Evolutionary conservation across 2,329 filamentous ascomycete species (phyloP).

Genomic region (Fusarium agapanthi): DNA sequence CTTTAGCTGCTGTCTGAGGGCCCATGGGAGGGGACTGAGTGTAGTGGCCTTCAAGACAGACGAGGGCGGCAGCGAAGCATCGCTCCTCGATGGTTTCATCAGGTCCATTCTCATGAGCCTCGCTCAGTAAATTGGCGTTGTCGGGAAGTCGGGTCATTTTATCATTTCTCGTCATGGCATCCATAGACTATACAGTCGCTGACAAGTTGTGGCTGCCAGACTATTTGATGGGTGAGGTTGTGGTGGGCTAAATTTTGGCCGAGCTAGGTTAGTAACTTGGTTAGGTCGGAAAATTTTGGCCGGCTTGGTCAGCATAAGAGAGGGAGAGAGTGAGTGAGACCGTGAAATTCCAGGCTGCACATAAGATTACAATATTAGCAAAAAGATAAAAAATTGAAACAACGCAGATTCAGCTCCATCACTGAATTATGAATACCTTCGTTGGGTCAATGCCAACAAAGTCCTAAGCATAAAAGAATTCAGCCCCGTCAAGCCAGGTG

Average conservation of each 20-base stretch:
- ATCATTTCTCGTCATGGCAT: constrained; percentile 28
- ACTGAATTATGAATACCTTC: neutral
- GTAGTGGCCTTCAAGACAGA: constrained; percentile 70
- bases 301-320: constrained; percentile 40
- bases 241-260: constrained; percentile 35
- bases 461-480: neutral
- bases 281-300: constrained; percentile 39
- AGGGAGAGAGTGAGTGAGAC: neutral
- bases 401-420: neutral
- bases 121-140: constrained; percentile 23
- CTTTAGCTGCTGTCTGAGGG: constrained; percentile 61
- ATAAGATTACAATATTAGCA: neutral
- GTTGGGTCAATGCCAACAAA: neutral
- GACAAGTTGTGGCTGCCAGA: constrained; percentile 2
- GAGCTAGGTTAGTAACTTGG: neutral
- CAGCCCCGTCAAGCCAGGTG: neutral
- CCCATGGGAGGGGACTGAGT: constrained; percentile 66
- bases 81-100: constrained; percentile 69
- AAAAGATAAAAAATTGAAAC: too few relatives aligned
- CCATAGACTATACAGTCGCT: neutral
- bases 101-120: constrained; percentile 27
- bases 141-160: constrained; percentile 43
- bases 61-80: constrained; percentile 67
- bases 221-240: constrained; percentile 21
- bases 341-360: neutral